Conservation (phyloP, 768 basidiomycete genomes). For the Amanita inopinata region DNA sequence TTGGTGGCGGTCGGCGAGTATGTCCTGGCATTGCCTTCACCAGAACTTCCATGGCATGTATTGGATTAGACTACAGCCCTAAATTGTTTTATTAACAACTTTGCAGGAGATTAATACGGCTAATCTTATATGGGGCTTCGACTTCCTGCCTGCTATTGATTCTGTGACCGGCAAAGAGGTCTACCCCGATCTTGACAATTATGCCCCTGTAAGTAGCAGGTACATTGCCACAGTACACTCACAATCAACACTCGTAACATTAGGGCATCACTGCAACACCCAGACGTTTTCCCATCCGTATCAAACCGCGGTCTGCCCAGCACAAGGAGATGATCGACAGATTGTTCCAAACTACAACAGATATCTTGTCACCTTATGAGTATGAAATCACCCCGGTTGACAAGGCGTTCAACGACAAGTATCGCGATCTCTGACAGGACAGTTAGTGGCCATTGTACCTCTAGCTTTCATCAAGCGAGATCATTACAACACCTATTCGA, state of each 20-base stretch:
- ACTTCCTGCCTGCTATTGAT: slow-evolving; percentile 13
- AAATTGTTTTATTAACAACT: too few species aligned
- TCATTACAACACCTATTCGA: too few species aligned
- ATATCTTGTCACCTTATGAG: slow-evolving; percentile 8
- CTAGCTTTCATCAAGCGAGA: too few species aligned
- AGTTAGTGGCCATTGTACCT: too few species aligned
- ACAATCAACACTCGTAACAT: neutral
- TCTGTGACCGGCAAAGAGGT: slow-evolving; percentile 10
- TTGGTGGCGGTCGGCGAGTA: slow-evolving; percentile 15
- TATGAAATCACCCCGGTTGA: slow-evolving; percentile 8
- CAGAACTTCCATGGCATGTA: slow-evolving; percentile 13
- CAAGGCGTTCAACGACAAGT: slow-evolving; percentile 7
- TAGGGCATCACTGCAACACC: slow-evolving; percentile 12
- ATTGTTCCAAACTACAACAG: slow-evolving; percentile 8
- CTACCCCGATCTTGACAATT: slow-evolving; percentile 6
- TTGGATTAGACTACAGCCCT: too few species aligned
- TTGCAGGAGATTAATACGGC: slow-evolving; percentile 10
- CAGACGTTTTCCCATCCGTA: slow-evolving; percentile 9
- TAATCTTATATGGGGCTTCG: slow-evolving; percentile 18
- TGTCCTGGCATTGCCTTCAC: slow-evolving; percentile 18
- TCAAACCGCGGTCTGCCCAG: slow-evolving; percentile 10
- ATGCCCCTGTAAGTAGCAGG: slow-evolving; percentile 6
- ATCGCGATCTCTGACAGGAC: neutral
- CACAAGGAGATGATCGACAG: slow-evolving; percentile 9
- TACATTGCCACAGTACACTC: neutral